phyloP scores from a whole-genome alignment of 1,284 basidiomycete species.

The Marasmius fiardii region DNA sequence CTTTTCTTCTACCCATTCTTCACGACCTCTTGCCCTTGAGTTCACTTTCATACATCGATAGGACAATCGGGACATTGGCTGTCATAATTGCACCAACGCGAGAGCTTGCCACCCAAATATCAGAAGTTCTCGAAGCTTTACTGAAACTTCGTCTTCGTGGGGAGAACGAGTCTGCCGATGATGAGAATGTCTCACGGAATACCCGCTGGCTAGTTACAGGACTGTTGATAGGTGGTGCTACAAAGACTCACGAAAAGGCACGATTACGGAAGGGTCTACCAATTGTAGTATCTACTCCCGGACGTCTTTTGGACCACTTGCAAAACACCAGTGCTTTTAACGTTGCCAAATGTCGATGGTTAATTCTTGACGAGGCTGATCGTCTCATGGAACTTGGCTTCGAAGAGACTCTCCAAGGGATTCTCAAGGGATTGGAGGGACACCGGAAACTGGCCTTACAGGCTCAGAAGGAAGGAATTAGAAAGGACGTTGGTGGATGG shows the following conservation, averaged over 20 bases:
- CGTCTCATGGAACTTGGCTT: conserved; percentile 97
- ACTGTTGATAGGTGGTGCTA: conserved; percentile 79
- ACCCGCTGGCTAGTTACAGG: conserved; percentile 96
- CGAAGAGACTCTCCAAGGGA: conserved; percentile 86
- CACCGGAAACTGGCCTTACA: conserved; percentile 70
- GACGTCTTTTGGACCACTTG: conserved; percentile 90
- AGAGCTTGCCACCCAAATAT: conserved; percentile 93
- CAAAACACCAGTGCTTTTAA: conserved; percentile 93
- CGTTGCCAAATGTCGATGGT: conserved; percentile 91
- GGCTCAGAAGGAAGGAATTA: conserved; percentile 69
- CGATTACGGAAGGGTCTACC: conserved; percentile 68
- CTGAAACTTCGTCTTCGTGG: conserved; percentile 42
- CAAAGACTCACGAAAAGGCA: conserved; percentile 68
- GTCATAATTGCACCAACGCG: conserved; percentile 94
- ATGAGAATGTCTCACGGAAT: conserved; percentile 47
- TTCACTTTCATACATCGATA: conserved; percentile 84
- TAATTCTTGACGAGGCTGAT: conserved; percentile 97
- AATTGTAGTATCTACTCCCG: conserved; percentile 94
- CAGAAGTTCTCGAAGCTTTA: conserved; percentile 41
- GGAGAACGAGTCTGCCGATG: conserved; percentile 49
- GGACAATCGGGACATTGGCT: conserved; percentile 87
- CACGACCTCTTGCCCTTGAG: conserved; percentile 92
- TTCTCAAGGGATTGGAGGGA: conserved; percentile 83
- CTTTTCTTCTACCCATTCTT: conserved; percentile 93
- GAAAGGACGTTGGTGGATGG: conserved; percentile 78